Conservation (phyloP, 345 rosid genomes). For the Diplotaxis tenuifolia region DNA sequence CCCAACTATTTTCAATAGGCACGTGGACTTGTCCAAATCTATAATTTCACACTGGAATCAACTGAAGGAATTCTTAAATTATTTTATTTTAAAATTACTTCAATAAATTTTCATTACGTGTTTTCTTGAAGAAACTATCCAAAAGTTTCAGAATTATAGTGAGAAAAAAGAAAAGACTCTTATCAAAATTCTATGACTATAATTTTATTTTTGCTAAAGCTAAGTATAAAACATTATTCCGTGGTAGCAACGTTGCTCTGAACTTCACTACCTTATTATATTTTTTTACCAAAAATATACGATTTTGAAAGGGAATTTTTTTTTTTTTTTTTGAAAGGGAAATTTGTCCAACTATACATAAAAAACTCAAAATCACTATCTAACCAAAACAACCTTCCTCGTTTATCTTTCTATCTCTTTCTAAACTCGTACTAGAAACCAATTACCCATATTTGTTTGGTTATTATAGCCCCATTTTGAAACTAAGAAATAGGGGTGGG, state of each 20-base stretch:
- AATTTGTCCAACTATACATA: too few species aligned
- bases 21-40: conserved; percentile 8
- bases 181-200: background rate
- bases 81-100: background rate
- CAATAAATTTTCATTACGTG: background rate
- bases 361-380: too few species aligned
- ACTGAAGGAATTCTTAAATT: background rate
- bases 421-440: too few species aligned
- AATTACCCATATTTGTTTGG: too few species aligned
- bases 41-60: conserved; percentile 1
- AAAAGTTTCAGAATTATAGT: conserved; percentile 15
- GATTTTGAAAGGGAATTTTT: too few species aligned
- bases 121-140: background rate
- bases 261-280: too few species aligned
- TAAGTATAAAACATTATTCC: background rate
- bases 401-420: too few species aligned
- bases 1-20: conserved; percentile 4
- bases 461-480: too few species aligned
- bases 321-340: too few species aligned
- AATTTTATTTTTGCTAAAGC: background rate
- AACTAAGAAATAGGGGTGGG: too few species aligned
- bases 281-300: too few species aligned
- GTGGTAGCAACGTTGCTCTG: background rate
- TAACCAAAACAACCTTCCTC: too few species aligned
- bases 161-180: background rate